phyloP scores from a whole-genome alignment of 164 flowering plant genomes.

The Magnolia kwangsiensis region DNA sequence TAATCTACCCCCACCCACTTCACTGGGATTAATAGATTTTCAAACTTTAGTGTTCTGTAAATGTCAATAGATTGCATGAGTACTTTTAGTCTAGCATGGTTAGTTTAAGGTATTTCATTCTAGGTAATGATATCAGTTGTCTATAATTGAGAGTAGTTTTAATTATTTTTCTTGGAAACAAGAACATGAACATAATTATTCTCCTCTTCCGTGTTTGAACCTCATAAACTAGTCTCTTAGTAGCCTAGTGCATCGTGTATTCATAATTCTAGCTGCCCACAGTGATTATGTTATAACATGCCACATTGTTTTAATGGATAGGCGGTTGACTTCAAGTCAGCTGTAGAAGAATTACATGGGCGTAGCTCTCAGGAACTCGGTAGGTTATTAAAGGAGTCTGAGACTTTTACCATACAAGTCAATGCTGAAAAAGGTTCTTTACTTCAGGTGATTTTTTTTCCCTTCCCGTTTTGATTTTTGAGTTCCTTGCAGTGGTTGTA shows the following conservation, averaged over 20 bases:
- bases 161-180: not conserved
- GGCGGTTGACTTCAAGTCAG: constrained; percentile 65
- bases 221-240: not conserved
- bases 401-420: constrained; percentile 40
- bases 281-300: not conserved
- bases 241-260: not conserved
- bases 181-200: not conserved
- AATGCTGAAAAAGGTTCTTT: constrained; percentile 43
- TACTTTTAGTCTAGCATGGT: too few relatives aligned
- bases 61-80: too few relatives aligned
- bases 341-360: constrained; percentile 65
- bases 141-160: not conserved
- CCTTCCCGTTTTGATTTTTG: not conserved
- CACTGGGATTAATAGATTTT: too few relatives aligned
- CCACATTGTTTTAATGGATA: constrained; percentile 24
- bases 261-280: not conserved
- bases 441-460: constrained; percentile 43
- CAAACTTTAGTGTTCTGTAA: too few relatives aligned
- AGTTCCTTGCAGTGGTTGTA: not conserved
- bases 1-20: too few relatives aligned
- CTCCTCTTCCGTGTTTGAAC: not conserved
- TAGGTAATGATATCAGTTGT: too few relatives aligned
- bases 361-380: constrained; percentile 64
- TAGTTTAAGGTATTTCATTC: too few relatives aligned
- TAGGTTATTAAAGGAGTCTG: constrained; percentile 66